Base-by-base conservation (phyloP, 768 basidiomycete species). In the Boletus vermiculosoides region DNA sequence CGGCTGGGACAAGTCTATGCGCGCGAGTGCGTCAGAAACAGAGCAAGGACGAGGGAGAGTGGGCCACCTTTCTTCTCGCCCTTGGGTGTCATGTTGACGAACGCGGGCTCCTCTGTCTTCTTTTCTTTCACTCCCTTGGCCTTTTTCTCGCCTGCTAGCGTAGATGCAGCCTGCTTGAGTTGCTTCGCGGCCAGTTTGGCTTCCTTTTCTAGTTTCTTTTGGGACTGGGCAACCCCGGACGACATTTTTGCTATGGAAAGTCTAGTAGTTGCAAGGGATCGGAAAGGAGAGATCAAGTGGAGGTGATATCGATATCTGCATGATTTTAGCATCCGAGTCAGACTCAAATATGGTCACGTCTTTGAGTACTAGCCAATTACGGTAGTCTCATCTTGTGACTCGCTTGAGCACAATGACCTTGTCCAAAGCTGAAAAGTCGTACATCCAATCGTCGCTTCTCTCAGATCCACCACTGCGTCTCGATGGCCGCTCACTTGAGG, bases 21-120 rank as follows among this genome's bases (percentile, higher is more conserved):
- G 34, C 13, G 8, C 30, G 51, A 23, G 25, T 16, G 30, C 0
- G 34, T 66, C 47, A 52, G 52, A 52, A 40, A 47, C 22, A 10
- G 9, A 7, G 50, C 1, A 41, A 3, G 7, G 7, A 30, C 12
- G 20, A 44, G 2, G 15, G 13, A 2, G 37, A 10, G 16, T 13
- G 18, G 4, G 77, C 58, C 46, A 91, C 95, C 94, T 76, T 98
- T 98, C 81, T 98, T 98, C 69, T 96, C 82, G 40, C 96, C 97
- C 66, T 80, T 83, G 0, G 91, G 92, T 0, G 94, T 97, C 3
- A 81, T 85, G 74, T 97, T 94, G 57, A 96, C 88, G 72, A 92
- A 96, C n/a, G 78, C 78, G 1, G 77, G 78, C 53, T 86, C 87
- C 47, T 85, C 87, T 22, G 81, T 82, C 69, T 84, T 85, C 72